Percentiles rank a stretch among this genome's conserved stretches.
Evolutionary conservation across 768 basidiomycete genomes (phyloP).

Genomic region (Lactarius tabidus): DNA sequence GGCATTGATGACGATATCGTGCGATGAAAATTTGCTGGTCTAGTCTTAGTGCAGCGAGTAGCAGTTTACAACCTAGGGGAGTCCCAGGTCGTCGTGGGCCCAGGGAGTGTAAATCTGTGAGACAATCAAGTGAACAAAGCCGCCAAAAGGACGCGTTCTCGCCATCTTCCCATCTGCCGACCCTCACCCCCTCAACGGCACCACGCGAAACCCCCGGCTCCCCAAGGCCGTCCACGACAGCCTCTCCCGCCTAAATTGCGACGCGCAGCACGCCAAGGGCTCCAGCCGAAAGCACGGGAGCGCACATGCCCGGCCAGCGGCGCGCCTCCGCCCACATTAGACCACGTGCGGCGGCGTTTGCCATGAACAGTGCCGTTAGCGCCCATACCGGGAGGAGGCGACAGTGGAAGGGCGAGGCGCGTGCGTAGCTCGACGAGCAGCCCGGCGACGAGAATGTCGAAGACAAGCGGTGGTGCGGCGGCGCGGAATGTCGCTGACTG

Average conservation of each 20-base stretch:
- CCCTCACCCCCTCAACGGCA: constrained; percentile 1
- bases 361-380: not conserved
- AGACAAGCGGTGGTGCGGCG: constrained; percentile 7
- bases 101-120: too few species aligned
- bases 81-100: too few species aligned
- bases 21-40: too few species aligned
- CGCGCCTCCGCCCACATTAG: constrained; percentile 17
- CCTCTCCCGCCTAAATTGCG: not conserved
- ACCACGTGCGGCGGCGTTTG: not conserved
- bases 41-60: too few species aligned
- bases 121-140: constrained; percentile 17
- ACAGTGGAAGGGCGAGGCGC: constrained; percentile 6
- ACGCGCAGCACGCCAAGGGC: constrained; percentile 1
- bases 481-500: constrained; percentile 5
- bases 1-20: too few species aligned
- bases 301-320: constrained; percentile 18
- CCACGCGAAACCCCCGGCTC: not conserved
- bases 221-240: not conserved
- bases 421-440: constrained; percentile 11
- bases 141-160: constrained; percentile 12
- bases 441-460: constrained; percentile 11
- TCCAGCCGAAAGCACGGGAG: not conserved
- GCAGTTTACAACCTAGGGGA: too few species aligned
- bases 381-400: not conserved
- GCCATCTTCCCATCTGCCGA: constrained; percentile 20